phyloP scores from a whole-genome alignment of 2,329 filamentous ascomycete species.

The Fusarium sp. region DNA sequence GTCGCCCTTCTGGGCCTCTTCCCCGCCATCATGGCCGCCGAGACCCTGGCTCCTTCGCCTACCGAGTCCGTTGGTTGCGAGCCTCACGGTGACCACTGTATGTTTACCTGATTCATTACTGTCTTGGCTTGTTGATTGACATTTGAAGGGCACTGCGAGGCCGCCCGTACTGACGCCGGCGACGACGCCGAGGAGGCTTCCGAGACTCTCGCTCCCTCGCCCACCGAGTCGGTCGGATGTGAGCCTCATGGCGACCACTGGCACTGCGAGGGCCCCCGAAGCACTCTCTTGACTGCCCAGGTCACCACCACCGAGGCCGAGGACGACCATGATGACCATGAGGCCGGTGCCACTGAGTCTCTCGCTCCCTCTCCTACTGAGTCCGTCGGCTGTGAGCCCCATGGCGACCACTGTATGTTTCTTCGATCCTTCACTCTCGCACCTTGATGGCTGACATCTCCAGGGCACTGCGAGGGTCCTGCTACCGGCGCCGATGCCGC shows the following conservation, averaged over 20 bases:
- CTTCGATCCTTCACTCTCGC: background rate
- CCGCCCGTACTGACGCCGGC: conserved; percentile 20
- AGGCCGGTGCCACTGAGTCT: conserved; percentile 8
- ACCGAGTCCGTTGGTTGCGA: conserved; percentile 40
- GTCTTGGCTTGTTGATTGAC: background rate
- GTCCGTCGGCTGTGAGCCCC: conserved; percentile 44
- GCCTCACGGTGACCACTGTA: conserved; percentile 35
- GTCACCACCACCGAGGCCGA: conserved; percentile 32
- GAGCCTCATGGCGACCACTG: conserved; percentile 44
- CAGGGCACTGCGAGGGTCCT: conserved; percentile 44
- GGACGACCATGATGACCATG: conserved; percentile 21
- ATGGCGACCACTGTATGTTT: conserved; percentile 42
- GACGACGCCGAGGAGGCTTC: conserved; percentile 16
- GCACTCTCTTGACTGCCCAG: conserved; percentile 18
- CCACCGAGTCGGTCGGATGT: conserved; percentile 45
- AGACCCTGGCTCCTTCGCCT: conserved; percentile 41
- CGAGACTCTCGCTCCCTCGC: conserved; percentile 22
- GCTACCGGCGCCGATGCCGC: conserved; percentile 30
- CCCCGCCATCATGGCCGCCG: conserved; percentile 40
- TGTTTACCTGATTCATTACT: background rate
- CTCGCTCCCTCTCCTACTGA: conserved; percentile 40
- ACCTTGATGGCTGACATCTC: background rate
- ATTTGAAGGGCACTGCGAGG: conserved; percentile 33
- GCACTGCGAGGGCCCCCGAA: conserved; percentile 45
- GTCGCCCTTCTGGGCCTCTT: conserved; percentile 44